Base-by-base conservation (phyloP, 2,329 filamentous ascomycete species). In the Talaromyces sp. region DNA sequence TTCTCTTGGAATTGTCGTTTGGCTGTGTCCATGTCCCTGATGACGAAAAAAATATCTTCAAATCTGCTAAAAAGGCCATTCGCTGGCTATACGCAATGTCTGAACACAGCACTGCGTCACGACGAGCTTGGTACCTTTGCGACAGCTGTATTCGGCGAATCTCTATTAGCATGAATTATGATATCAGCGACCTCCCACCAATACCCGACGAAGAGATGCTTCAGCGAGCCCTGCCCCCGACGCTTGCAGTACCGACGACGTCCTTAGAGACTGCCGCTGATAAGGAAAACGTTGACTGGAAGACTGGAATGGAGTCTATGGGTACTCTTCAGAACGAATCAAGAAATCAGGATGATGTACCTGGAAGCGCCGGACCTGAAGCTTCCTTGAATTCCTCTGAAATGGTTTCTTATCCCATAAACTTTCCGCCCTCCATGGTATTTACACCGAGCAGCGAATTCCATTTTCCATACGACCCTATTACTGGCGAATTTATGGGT, bases 1-100 rank as follows among this genome's bases (percentile, higher is more conserved):
- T 80, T 29, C 73, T 80, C 55, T 73, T 80, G n/a, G 78, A 80
- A 64, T 67, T 80, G 6, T 75, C 77, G 13, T 79, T 79, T 55
- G 73, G 74, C 24, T 71, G 68, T 52, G 72, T 78, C n/a, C 78
- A 79, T 63, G 73, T 74, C 65, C 77, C 78, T 6, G 69, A 74
- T 13, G 69, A 75, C 29, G 77, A 77, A 53, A 65, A 66, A 6
- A 65, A 66, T 9, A 73, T 76, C n/a, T 61, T 80, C 6, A 53
- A 63, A 1, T 62, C 72, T 1, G 63, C 74, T 11, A 80, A 79
- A 60, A 79, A 79, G 61, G 73, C 71, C 9, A 69, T 77, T 21
- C 70, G 73, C 32, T 80, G 78, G 78, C 71, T 80, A 13, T 72
- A 74, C 57, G 67, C 72, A 31, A 74, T 80, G 69, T 71, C 75